Base-by-base conservation (phyloP, 495 filamentous ascomycete species). In the Arthonia radiata region DNA sequence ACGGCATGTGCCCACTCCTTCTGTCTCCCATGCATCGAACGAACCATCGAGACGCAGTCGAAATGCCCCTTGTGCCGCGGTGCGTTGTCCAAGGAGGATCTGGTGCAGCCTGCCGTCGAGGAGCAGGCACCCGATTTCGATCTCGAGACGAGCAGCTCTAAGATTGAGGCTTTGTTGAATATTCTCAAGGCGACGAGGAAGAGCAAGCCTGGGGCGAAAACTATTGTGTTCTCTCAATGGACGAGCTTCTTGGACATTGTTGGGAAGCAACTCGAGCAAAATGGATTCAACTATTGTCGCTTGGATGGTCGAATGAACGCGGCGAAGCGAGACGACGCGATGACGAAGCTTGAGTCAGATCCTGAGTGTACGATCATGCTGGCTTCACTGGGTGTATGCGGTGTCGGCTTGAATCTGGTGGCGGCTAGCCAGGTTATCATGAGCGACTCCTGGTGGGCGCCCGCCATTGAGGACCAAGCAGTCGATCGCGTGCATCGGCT, bases 151-250 rank as follows among this genome's bases (percentile, higher is more conserved):
- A 63, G 66, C 28, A 79, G 72, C 42, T 79, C 71, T 38, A 93
- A 93, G 46, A 75, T 83, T 25, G 71, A 83, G 37, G 70, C 74
- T 4, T 53, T 92, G 1, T 52, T 89, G 38, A 64, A 68, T 30
- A 81, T 93, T 31, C 50, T 91, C 4, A 66, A 61, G 8, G 76
- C 75, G 1, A 66, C 67, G 23, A 59, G 30, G 25, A 18, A 68
- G 6, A 63, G 64, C 34, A 67, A 72, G 11, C 49, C 65, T 0
- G 56, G 22, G 5, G 78, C 65, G 22, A 93, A 93, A 42, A 74
- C 78, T 3, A 67, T 94, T 28, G 61, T 92, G 18, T 94, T 94
- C 53, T 78, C 70, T 7, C 81, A 92, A 41, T 94, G 82, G 82
- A 92, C 82, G 0, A 71, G 64, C 3, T 92, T 90, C 53, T 57